These are phyloP conservation scores for Phytophthora aleatoria DNA, from an alignment of 352 stramenopile genomes.

Conservation along the genomic window DNA sequence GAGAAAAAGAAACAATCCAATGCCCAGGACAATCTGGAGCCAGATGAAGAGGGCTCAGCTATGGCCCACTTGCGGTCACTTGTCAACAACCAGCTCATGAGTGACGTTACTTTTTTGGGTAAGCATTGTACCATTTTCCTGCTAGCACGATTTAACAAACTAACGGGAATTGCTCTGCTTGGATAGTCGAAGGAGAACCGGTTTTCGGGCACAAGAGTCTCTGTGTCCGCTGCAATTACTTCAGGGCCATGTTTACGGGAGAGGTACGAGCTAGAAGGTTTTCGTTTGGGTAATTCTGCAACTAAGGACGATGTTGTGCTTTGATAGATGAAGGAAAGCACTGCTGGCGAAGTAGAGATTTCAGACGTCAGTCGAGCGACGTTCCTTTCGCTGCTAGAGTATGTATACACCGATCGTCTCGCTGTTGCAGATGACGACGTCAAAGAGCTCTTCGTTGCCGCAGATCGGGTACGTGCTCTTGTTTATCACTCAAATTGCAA, in stretches of 20 bases:
- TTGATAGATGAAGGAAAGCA: slow-evolving; percentile 90
- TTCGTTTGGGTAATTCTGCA: background rate
- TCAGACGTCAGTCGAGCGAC: slow-evolving; percentile 89
- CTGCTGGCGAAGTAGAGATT: slow-evolving; percentile 88
- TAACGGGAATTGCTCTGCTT: background rate
- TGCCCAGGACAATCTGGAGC: slow-evolving; percentile 34
- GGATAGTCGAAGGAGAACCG: slow-evolving; percentile 76
- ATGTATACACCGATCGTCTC: slow-evolving; percentile 96
- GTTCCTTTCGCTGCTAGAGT: slow-evolving; percentile 95
- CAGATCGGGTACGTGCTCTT: slow-evolving; percentile 65
- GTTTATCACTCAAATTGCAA: background rate
- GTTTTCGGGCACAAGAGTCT: slow-evolving; percentile 92
- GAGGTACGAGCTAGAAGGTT: slow-evolving; percentile 40
- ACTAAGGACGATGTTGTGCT: background rate
- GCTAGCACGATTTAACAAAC: no score
- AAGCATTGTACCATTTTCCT: background rate
- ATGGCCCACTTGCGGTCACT: slow-evolving; percentile 71
- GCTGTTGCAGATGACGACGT: slow-evolving; percentile 85
- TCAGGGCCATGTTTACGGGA: slow-evolving; percentile 88
- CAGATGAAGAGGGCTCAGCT: slow-evolving; percentile 55
- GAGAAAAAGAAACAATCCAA: slow-evolving; percentile 68
- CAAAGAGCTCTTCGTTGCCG: slow-evolving; percentile 93
- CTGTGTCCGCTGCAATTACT: slow-evolving; percentile 94
- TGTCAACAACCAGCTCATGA: slow-evolving; percentile 86
- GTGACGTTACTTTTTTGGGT: slow-evolving; percentile 87